Evolutionary conservation across 352 stramenopile species (phyloP).

Genomic region (Globisporangium cederbergense): DNA sequence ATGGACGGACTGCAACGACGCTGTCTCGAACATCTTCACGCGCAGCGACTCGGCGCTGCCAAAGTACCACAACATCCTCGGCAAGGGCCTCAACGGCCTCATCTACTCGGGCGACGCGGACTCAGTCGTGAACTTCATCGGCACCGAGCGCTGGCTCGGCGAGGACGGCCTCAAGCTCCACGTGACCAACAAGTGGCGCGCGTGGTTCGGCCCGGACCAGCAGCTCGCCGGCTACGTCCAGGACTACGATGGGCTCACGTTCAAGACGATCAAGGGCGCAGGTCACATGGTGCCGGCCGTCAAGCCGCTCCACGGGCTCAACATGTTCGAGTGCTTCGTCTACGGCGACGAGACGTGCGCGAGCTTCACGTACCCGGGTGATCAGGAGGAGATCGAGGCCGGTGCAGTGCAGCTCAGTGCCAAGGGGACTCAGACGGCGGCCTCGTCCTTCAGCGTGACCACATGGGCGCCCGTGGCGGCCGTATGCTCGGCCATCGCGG

Average conservation of each 20-base stretch:
- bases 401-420: slow-evolving; percentile 22
- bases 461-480: slow-evolving; percentile 23
- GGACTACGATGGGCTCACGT: slow-evolving; percentile 82
- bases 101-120: slow-evolving; percentile 81
- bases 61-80: slow-evolving; percentile 70
- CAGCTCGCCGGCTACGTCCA: slow-evolving; percentile 88
- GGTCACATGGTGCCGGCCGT: slow-evolving; percentile 89
- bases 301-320: slow-evolving; percentile 65
- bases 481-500: slow-evolving; percentile 27
- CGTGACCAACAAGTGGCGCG: slow-evolving; percentile 56
- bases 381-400: slow-evolving; percentile 60
- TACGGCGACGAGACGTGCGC: slow-evolving; percentile 49
- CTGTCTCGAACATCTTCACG: slow-evolving; percentile 46
- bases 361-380: slow-evolving; percentile 58
- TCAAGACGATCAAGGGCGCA: slow-evolving; percentile 90
- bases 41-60: slow-evolving; percentile 54
- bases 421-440: neutral
- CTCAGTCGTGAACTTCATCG: slow-evolving; percentile 82
- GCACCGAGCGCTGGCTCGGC: slow-evolving; percentile 87
- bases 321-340: slow-evolving; percentile 86
- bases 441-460: slow-evolving; percentile 6
- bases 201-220: slow-evolving; percentile 70
- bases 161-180: slow-evolving; percentile 63
- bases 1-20: slow-evolving; percentile 70
- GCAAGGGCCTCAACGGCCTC: slow-evolving; percentile 41